phyloP scores from a whole-genome alignment of 768 basidiomycete species.

The Suillus bovinus region DNA sequence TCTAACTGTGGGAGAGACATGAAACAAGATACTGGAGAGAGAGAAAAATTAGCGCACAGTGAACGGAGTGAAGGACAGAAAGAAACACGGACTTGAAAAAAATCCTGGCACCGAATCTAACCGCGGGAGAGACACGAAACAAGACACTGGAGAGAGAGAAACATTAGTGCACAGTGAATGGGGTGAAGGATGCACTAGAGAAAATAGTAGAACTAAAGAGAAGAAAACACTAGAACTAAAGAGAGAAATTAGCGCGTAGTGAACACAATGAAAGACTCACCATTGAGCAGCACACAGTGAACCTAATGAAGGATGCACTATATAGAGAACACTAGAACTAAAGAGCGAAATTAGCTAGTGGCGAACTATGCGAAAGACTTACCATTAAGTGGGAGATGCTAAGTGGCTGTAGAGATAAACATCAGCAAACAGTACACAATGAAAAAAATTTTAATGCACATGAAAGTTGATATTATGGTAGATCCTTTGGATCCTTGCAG shows the following conservation, averaged over 20 bases:
- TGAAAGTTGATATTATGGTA: not conserved
- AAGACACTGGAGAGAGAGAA: not conserved
- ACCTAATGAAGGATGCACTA: not conserved
- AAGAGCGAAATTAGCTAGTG: not conserved
- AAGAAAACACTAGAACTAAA: no score
- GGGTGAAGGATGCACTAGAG: not conserved
- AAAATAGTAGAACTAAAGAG: not conserved
- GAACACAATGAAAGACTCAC: not conserved
- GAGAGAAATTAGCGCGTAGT: not conserved
- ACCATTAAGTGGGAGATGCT: not conserved
- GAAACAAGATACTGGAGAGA: no score
- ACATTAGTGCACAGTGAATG: not conserved
- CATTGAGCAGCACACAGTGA: not conserved
- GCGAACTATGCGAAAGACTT: not conserved
- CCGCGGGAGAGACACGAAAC: not conserved
- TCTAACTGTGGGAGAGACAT: no score
- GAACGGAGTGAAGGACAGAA: no score
- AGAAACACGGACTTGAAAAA: not conserved
- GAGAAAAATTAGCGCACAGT: not conserved
- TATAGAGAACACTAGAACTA: not conserved
- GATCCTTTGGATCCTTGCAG: constrained; percentile 4
- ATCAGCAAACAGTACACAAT: constrained; percentile 1
- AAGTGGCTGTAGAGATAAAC: constrained; percentile 1
- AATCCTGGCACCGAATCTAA: no score
- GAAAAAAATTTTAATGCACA: not conserved